Evolutionary conservation across 2,329 filamentous ascomycete genomes (phyloP), one percentile per base, ranked within the genome.

Genomic region (Claviceps fusiformis): DNA sequence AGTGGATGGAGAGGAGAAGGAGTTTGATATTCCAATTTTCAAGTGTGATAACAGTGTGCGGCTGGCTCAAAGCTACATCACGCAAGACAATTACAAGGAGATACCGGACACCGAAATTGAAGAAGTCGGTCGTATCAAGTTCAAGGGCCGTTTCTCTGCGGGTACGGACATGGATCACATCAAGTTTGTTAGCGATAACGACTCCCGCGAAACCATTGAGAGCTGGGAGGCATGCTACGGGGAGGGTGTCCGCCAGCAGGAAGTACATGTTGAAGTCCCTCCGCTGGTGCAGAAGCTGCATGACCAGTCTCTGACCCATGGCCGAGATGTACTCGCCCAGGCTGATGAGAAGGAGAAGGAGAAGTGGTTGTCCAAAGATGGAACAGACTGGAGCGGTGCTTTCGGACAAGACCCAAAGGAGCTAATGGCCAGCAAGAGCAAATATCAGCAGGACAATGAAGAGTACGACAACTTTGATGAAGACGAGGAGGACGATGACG

Each of bases 11-110:
- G 85, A 93, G 59, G 82, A 86, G 53, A 78, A 77, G 1, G 79
- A 86, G 15, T 85, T 96, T 62, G 86, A 93, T 60, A 77, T 97
- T n/a, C 93, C 92, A 0, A 86, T 98, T 56, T 97, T 90, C 87
- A 84, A 79, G 52, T 95, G 90, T 29, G 78, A 86, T 62, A 86
- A 87, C 56, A 77, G 84, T 0, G 74, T 80, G 58, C 82, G 92
- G 5, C 75, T 97, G 11, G 88, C 87, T 0, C 92, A 97, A 65
- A 97, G 95, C 66, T 96, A 92, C 68, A 86, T 96, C 63, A 95
- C 89, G 0, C 82, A 90, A 57, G 76, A 84, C 19, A 95, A 93
- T 64, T 83, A 80, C 66, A 70, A 75, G 10, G 71, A 78, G 1
- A 78, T 89, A 13, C 86, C 88, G 0, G 87, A 90, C 48, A 76